Evolutionary conservation across 2,329 filamentous ascomycete species (phyloP).

Genomic region (Madurella mycetomatis): DNA sequence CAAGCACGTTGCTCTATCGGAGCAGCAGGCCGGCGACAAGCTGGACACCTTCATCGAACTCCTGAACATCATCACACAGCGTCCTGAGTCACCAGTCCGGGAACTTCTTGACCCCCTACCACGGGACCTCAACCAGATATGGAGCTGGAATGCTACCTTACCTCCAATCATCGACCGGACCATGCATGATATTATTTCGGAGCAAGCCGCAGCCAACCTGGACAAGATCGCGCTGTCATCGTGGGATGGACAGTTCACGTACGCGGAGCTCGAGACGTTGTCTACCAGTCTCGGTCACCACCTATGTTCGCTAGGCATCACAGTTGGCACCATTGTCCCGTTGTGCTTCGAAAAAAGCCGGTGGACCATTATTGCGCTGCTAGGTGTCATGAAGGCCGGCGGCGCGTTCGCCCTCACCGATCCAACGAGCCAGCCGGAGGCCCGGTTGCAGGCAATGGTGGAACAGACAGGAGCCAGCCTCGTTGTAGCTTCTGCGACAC

Average conservation of each 20-base stretch:
- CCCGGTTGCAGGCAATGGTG: constrained; percentile 20
- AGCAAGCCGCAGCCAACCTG: constrained; percentile 35
- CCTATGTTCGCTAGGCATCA: constrained; percentile 36
- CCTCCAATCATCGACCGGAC: constrained; percentile 33
- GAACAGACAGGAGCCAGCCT: constrained; percentile 21
- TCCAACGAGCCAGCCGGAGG: constrained; percentile 22
- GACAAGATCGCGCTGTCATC: constrained; percentile 42
- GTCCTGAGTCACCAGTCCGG: background rate
- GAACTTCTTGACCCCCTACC: constrained; percentile 9
- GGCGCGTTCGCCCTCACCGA: constrained; percentile 25
- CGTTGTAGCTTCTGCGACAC: constrained; percentile 16
- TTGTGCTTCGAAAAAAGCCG: constrained; percentile 25
- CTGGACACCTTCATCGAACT: constrained; percentile 13
- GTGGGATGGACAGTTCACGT: constrained; percentile 47
- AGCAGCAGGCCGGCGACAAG: constrained; percentile 2
- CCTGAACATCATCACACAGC: constrained; percentile 4
- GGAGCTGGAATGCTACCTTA: constrained; percentile 8
- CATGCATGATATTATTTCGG: constrained; percentile 45
- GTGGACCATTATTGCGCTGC: constrained; percentile 23
- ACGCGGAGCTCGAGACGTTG: constrained; percentile 39
- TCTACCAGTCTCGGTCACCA: constrained; percentile 40
- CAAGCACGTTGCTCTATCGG: constrained; percentile 1
- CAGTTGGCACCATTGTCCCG: constrained; percentile 40
- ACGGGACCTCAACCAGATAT: constrained; percentile 11
- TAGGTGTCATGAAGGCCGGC: constrained; percentile 26